Evolutionary conservation across 1,139 yeast species (phyloP), one percentile per base, ranked within the genome.

Genomic region (Candida pseudoviswanathii): DNA sequence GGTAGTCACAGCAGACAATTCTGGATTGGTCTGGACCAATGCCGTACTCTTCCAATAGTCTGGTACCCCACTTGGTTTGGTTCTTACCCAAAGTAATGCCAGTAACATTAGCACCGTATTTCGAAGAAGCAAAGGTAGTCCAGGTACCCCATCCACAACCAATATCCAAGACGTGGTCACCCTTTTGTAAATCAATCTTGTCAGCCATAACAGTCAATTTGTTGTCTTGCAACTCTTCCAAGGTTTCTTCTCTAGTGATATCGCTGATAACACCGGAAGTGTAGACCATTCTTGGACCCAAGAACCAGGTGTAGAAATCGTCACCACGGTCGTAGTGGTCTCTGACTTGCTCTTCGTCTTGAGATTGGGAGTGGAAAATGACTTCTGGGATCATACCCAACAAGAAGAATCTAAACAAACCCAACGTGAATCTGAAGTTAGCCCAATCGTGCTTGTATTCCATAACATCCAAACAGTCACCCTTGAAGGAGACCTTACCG

Each of bases 131-230:
- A 68, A 75, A 89, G 40, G 95, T 79, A 46, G 96, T 90, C 68
- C 92, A 80, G 51, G 97, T 88, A 66, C 97, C 97, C 97, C 97
- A 90, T 58, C 97, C 97, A 73, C 97, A 90, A 52, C 97, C 97
- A 55, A 90, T 75, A 66, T 90, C 97, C 57, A 90, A 82, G 65
- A 89, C 77, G 49, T 74, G 74, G 57, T 90, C 97, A 58, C 89
- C 95, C 60, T 82, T 64, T 63, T 84, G 66, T 62, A 90, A 78
- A 55, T 81, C 89, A 58, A 89, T 85, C 75, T 91, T 90, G 69
- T 89, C 96, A 65, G 96, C 92, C 51, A 90, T 96, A 62, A 86
- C 74, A 62, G 87, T 86, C 67, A 90, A 78, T 75, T 91, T 90
- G 78, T 90, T 90, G 72, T 90, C 97, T 75, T 91, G 97, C 63